These are phyloP conservation scores for barley (Hordeum vulgare) DNA, from an alignment of 176 grass and related monocot genomes.

Conservation along the genomic window DNA sequence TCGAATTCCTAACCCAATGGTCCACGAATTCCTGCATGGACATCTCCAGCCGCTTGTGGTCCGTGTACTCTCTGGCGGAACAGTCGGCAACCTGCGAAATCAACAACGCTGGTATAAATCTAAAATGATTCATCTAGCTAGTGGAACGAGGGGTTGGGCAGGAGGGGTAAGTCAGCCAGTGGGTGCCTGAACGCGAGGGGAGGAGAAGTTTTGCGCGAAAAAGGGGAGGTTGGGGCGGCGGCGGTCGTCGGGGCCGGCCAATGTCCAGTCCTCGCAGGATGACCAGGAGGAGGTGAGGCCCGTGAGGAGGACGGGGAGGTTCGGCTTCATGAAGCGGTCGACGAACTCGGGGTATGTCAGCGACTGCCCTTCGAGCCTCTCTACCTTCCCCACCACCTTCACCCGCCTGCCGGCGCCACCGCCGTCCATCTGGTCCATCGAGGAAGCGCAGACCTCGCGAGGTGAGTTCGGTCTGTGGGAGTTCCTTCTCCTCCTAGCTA, in stretches of 20 bases:
- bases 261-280: constrained; percentile 52
- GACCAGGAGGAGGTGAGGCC: constrained; percentile 70
- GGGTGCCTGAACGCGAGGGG: constrained; percentile 42
- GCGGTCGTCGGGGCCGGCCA: background rate
- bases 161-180: background rate
- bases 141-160: background rate
- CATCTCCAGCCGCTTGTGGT: constrained; percentile 86
- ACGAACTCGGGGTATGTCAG: constrained; percentile 69
- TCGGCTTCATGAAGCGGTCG: constrained; percentile 58
- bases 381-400: constrained; percentile 63
- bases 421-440: background rate
- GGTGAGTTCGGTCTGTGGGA: no score
- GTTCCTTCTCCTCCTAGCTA: no score
- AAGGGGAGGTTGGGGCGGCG: constrained; percentile 39
- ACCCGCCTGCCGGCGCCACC: constrained; percentile 12
- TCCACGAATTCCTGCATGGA: constrained; percentile 58
- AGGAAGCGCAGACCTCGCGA: background rate
- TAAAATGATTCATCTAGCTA: constrained; percentile 7
- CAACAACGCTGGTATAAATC: background rate
- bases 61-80: constrained; percentile 54
- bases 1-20: constrained; percentile 39
- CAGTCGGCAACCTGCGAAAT: constrained; percentile 70
- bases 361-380: constrained; percentile 50
- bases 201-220: constrained; percentile 36
- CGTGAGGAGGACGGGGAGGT: constrained; percentile 71